These are phyloP conservation scores for Cymodocea nodosa DNA, from an alignment of 116 monocot species.

Conservation along the genomic window DNA sequence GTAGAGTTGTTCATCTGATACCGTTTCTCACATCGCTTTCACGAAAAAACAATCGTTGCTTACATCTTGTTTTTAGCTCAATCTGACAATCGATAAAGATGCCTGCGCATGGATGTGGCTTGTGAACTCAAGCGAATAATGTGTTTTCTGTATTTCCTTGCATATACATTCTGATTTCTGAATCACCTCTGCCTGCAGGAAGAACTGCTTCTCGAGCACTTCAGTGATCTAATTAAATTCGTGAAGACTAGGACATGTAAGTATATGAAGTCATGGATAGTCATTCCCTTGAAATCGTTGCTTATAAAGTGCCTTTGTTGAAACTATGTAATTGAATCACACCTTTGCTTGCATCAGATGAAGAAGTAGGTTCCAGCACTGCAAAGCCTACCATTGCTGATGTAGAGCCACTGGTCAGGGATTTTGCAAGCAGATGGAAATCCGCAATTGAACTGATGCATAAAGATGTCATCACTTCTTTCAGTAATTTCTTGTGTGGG, in stretches of 20 bases:
- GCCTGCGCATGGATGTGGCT: too few species aligned
- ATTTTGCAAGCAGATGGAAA: constrained; percentile 83
- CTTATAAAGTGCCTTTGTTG: background rate
- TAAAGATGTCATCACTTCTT: constrained; percentile 95
- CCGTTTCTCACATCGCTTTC: too few species aligned
- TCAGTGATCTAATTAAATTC: constrained; percentile 77
- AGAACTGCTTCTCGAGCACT: constrained; percentile 87
- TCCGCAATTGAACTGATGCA: constrained; percentile 92
- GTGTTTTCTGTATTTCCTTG: background rate
- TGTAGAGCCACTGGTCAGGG: constrained; percentile 72
- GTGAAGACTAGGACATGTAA: constrained; percentile 74
- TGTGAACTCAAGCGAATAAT: too few species aligned
- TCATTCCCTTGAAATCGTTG: background rate
- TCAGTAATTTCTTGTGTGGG: constrained; percentile 93
- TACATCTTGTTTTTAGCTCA: too few species aligned
- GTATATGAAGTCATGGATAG: constrained; percentile 5
- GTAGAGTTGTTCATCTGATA: too few species aligned
- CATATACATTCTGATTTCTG: background rate
- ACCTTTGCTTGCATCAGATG: constrained; percentile 29
- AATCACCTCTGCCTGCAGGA: constrained; percentile 37
- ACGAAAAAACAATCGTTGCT: too few species aligned
- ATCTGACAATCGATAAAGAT: too few species aligned
- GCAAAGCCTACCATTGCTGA: constrained; percentile 44
- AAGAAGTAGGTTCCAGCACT: constrained; percentile 33
- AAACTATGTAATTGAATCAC: background rate